Evolutionary conservation across 371 early-diverging fungal genomes (phyloP).

Genomic region (Rhizopus arrhizus): DNA sequence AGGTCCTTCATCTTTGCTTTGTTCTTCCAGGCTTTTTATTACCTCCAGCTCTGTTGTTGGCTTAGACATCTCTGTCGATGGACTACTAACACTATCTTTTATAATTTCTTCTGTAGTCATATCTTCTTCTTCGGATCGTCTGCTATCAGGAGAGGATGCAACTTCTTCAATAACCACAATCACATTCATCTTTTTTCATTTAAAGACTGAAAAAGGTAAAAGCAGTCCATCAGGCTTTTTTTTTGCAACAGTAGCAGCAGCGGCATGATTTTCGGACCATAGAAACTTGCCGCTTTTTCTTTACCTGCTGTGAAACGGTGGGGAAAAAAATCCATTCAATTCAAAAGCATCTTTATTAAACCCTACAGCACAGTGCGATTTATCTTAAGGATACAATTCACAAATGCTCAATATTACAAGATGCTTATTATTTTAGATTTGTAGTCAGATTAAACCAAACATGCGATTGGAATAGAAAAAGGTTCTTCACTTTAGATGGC

Average conservation of each 20-base stretch:
- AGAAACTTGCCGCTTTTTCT: no score
- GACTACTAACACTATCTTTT: neutral
- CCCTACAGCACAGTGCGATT: no score
- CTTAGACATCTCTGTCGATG: neutral
- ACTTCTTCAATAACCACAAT: neutral
- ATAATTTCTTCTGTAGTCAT: neutral
- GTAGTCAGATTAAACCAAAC: no score
- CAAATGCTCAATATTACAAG: no score
- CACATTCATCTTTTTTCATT: neutral
- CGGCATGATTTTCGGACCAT: no score
- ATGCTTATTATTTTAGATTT: no score
- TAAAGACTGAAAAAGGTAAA: neutral
- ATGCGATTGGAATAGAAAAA: no score
- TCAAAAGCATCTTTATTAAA: no score
- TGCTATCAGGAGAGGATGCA: neutral
- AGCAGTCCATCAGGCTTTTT: neutral
- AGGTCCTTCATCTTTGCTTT: neutral
- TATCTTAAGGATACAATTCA: no score
- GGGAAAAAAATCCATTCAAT: no score
- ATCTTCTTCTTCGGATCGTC: neutral
- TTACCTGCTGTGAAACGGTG: no score
- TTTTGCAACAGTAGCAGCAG: neutral
- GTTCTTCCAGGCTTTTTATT: neutral
- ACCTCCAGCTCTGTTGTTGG: neutral
- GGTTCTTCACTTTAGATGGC: no score